Base-by-base conservation (phyloP, 2,329 filamentous ascomycete species). In the Pseudopithomyces chartarum region DNA sequence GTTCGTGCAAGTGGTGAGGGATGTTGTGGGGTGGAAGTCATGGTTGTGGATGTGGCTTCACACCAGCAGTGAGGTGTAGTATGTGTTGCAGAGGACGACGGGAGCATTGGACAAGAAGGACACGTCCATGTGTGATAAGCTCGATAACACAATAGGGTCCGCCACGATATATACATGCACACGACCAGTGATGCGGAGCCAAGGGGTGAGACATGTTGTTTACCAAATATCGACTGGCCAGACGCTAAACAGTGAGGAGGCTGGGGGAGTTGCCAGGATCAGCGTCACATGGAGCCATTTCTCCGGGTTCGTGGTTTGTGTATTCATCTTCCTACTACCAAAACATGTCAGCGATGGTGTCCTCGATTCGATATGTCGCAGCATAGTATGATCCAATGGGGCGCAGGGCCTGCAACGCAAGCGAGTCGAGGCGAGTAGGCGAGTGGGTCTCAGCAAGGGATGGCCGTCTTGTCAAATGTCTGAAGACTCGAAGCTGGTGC, bases 121-220 rank as follows among this genome's bases (percentile, higher is more conserved):
- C 42, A 8, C 36, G 55, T 45, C 53, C 49, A 60, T 66, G 59
- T 44, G 53, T 55, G 61, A 67, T 69, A 66, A 65, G 55, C 52
- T 63, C 61, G 66, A 67, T 65, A 70, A 65, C 55, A 60, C 53
- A 52, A 63, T 70, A 63, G 66, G 61, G 60, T 56, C 52, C 58
- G 56, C 55, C 61, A 66, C 65, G 64, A 68, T 73, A 72, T 73
- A 71, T 70, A 72, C 60, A 65, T 65, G 58, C 60, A 68, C 65
- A 67, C 64, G 55, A 59, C 66, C 68, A 60, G 51, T 52, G 54
- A 59, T 55, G 51, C 58, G 60, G 64, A 60, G 38, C 56, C 57
- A 59, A 69, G 67, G 66, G 67, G 67, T 70, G 65, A 70, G 66
- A 73, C 68, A 71, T 59, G 61, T 67, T 68, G 65, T 68, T 73